phyloP scores from a whole-genome alignment of 2,329 filamentous ascomycete genomes.

The Macroventuria anomochaeta region DNA sequence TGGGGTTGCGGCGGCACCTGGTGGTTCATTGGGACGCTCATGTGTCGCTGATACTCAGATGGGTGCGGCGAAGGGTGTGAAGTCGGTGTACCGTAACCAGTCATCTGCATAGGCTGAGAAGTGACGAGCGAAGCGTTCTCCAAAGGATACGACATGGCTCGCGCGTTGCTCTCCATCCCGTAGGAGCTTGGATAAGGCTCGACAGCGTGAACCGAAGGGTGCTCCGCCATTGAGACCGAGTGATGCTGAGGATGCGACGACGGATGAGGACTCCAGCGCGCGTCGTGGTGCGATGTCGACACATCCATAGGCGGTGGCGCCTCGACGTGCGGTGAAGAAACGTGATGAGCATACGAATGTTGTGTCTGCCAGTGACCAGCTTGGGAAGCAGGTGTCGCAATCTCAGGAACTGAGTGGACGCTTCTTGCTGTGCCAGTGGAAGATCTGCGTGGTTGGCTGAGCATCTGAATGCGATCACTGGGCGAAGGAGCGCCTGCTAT shows the following conservation, averaged over 20 bases:
- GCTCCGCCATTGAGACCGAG: slow-evolving; percentile 42
- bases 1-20: slow-evolving; percentile 37
- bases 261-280: slow-evolving; percentile 45
- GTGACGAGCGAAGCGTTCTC: slow-evolving; percentile 47
- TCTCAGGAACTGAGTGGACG: slow-evolving; percentile 47
- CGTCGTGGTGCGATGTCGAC: slow-evolving; percentile 34
- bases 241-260: slow-evolving; percentile 44
- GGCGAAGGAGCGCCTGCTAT: slow-evolving; percentile 46
- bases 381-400: slow-evolving; percentile 46
- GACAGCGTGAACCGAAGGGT: slow-evolving; percentile 39
- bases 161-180: slow-evolving; percentile 46
- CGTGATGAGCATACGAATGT: slow-evolving; percentile 42
- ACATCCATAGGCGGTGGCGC: slow-evolving; percentile 40
- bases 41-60: slow-evolving; percentile 48
- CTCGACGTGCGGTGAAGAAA: slow-evolving; percentile 47
- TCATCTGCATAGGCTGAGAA: slow-evolving; percentile 47
- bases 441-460: slow-evolving; percentile 46
- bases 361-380: slow-evolving; percentile 47
- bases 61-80: slow-evolving; percentile 47
- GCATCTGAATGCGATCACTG: slow-evolving; percentile 49
- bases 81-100: slow-evolving; percentile 47
- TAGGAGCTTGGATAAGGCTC: slow-evolving; percentile 48
- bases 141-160: slow-evolving; percentile 50
- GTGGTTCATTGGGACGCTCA: slow-evolving; percentile 46
- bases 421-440: slow-evolving; percentile 49